phyloP scores from a whole-genome alignment of 148 eudicot genomes.

The Rhododendron ferrugineum region DNA sequence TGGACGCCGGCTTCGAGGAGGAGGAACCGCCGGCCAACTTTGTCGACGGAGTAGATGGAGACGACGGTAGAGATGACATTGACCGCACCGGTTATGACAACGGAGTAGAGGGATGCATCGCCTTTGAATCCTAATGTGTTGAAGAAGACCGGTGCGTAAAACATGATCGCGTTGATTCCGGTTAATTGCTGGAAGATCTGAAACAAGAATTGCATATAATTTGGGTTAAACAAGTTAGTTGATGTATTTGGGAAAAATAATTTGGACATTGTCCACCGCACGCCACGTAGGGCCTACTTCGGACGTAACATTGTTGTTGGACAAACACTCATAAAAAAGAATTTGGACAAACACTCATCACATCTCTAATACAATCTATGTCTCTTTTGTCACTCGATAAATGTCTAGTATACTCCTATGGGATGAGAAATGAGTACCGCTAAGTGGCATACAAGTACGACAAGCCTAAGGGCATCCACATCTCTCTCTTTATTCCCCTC shows the following conservation, averaged over 20 bases:
- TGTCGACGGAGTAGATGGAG: conserved; percentile 84
- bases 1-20: conserved; percentile 83
- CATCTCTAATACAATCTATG: no score
- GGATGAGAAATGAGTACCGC: no score
- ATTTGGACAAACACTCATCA: no score
- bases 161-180: conserved; percentile 96
- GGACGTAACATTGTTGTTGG: no score
- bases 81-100: conserved; percentile 80
- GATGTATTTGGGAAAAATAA: neutral
- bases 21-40: conserved; percentile 65
- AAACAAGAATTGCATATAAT: neutral
- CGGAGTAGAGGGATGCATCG: conserved; percentile 78
- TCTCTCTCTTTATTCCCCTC: no score
- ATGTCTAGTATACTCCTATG: no score
- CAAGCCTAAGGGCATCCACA: no score
- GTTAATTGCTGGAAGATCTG: conserved; percentile 94
- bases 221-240: neutral
- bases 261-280: no score
- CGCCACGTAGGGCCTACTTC: no score
- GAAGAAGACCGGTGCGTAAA: conserved; percentile 91
- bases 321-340: no score
- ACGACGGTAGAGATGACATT: conserved; percentile 77
- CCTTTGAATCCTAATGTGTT: conserved; percentile 69
- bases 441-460: no score
- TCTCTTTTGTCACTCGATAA: no score